Evolutionary conservation across 2,329 filamentous ascomycete genomes (phyloP).

Genomic region (Phyllosticta capitalensis): DNA sequence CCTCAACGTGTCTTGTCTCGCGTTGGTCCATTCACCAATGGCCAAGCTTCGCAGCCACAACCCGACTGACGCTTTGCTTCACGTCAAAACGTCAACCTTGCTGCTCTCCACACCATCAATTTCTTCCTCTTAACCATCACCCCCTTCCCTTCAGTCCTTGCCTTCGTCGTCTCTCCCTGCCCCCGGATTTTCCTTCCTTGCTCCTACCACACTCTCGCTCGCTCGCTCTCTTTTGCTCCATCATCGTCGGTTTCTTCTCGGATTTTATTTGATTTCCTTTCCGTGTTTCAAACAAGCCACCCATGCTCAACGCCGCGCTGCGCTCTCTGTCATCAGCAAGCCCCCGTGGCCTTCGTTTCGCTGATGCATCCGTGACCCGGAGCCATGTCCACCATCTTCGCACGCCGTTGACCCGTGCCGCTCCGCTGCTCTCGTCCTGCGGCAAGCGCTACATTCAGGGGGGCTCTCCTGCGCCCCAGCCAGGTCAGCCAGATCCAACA

Average conservation of each 20-base stretch:
- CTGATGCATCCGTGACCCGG: background rate
- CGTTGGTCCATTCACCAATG: conserved; percentile 1
- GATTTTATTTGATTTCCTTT: background rate
- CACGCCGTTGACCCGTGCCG: background rate
- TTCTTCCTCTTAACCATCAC: background rate
- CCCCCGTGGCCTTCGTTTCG: background rate
- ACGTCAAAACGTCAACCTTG: background rate
- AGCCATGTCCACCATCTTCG: background rate
- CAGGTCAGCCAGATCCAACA: conserved; percentile 8
- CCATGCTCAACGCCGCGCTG: background rate
- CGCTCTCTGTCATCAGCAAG: background rate
- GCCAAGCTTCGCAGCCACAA: conserved; percentile 9
- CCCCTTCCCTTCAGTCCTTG: background rate
- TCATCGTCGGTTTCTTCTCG: conserved; percentile 10
- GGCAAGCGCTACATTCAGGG: conserved; percentile 3
- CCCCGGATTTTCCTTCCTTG: conserved; percentile 11
- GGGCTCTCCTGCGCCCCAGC: conserved; percentile 9
- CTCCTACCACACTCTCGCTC: conserved; percentile 13
- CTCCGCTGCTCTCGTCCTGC: background rate
- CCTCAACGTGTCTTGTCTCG: background rate
- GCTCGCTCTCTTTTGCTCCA: conserved; percentile 8
- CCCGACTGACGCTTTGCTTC: background rate
- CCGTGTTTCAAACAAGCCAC: conserved; percentile 2
- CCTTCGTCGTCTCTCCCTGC: conserved; percentile 11
- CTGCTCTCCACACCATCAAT: background rate